A percentile compares a stretch with the other conserved stretches of the same genome.
Conservation (phyloP, 208 protist species). For the Crithidia bombi region DNA sequence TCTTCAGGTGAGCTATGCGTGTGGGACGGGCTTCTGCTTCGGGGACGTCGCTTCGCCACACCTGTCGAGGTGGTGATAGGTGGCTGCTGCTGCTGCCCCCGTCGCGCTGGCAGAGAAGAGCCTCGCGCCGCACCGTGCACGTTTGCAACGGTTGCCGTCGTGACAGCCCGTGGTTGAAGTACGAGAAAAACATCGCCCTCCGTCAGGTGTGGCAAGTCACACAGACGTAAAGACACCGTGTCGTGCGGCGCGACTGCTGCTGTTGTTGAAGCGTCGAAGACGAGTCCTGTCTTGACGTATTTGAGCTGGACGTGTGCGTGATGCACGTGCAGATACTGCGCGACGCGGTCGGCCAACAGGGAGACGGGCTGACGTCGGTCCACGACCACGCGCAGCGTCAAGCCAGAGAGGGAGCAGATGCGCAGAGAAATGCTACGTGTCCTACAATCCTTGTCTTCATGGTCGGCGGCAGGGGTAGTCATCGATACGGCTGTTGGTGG, state of each 20-base stretch:
- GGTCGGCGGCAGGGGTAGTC: neutral
- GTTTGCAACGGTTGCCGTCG: neutral
- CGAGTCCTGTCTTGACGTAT: neutral
- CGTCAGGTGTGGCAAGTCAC: neutral
- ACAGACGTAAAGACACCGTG: neutral
- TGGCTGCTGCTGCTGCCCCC: too few relatives aligned
- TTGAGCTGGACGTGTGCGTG: constrained; percentile 11
- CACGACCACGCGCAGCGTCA: constrained; percentile 9
- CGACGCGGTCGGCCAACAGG: constrained; percentile 7
- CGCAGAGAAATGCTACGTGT: constrained; percentile 2
- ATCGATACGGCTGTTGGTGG: neutral
- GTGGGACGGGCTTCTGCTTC: too few relatives aligned
- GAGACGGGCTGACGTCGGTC: neutral
- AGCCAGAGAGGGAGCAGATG: constrained; percentile 11
- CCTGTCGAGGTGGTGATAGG: too few relatives aligned
- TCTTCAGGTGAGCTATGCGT: too few relatives aligned
- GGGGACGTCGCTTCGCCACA: neutral
- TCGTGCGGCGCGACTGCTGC: neutral
- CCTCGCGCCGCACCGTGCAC: too few relatives aligned
- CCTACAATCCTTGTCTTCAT: too few relatives aligned
- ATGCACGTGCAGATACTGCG: constrained; percentile 5
- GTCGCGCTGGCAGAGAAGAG: too few relatives aligned
- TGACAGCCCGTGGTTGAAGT: neutral
- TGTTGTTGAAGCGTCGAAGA: neutral
- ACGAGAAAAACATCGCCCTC: neutral